Conservation (phyloP, 768 basidiomycete species). For the Lyophyllum shimeji region DNA sequence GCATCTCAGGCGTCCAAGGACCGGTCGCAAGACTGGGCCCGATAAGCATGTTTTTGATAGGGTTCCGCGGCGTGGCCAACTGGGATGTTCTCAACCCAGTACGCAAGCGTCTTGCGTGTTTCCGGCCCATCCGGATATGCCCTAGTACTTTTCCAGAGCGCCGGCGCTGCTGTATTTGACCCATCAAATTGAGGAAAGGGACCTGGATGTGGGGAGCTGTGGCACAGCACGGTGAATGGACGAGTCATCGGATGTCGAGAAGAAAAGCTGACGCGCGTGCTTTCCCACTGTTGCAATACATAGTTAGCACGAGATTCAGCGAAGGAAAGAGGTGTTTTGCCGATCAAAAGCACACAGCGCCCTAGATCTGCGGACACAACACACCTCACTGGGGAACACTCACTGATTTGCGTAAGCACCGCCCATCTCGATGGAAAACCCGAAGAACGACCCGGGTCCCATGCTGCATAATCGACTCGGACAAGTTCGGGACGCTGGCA, state of each 20-base stretch:
- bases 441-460: slow-evolving; percentile 68
- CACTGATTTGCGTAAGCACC: slow-evolving; percentile 62
- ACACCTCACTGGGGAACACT: no score
- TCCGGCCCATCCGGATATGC: slow-evolving; percentile 61
- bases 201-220: slow-evolving; percentile 48
- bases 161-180: slow-evolving; percentile 54
- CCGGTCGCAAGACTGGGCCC: slow-evolving; percentile 64
- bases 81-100: slow-evolving; percentile 37
- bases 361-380: no score
- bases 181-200: slow-evolving; percentile 67
- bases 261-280: slow-evolving; percentile 40
- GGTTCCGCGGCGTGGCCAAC: slow-evolving; percentile 38
- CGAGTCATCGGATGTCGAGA: slow-evolving; percentile 5
- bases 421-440: slow-evolving; percentile 78
- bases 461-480: slow-evolving; percentile 35
- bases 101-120: slow-evolving; percentile 63
- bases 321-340: background rate
- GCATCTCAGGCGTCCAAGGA: slow-evolving; percentile 44
- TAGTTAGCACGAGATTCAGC: background rate
- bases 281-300: slow-evolving; percentile 42
- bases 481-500: slow-evolving; percentile 28
- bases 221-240: slow-evolving; percentile 12
- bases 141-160: slow-evolving; percentile 57
- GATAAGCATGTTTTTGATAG: slow-evolving; percentile 46
- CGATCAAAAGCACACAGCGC: background rate